Conservation (phyloP, 2,329 filamentous ascomycete genomes). For the Thielaviopsis ethacetica region DNA sequence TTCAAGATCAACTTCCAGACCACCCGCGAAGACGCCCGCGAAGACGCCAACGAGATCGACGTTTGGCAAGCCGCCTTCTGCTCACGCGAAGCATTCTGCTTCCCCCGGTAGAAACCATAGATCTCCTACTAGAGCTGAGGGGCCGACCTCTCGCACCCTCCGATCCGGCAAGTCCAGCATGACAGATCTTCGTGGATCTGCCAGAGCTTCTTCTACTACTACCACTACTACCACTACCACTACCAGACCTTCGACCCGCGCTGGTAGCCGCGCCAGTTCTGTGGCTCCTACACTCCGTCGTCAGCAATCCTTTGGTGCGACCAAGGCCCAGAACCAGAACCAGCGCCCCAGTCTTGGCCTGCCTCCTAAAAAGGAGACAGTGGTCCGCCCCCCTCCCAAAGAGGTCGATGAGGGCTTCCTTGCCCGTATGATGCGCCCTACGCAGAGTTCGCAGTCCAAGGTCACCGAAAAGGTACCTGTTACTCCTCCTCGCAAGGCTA, state of each 20-base stretch:
- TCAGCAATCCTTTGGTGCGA: constrained; percentile 26
- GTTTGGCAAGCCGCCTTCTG: constrained; percentile 27
- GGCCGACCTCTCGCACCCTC: constrained; percentile 1
- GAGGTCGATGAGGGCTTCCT: constrained; percentile 55
- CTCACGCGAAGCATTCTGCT: constrained; percentile 23
- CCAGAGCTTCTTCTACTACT: constrained; percentile 19
- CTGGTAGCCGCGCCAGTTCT: constrained; percentile 30
- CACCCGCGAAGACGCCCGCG: background rate
- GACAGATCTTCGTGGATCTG: constrained; percentile 15
- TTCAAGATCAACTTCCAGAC: background rate
- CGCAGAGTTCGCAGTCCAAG: constrained; percentile 51
- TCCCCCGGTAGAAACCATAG: constrained; percentile 27
- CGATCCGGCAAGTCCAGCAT: constrained; percentile 14
- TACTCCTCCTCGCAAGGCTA: constrained; percentile 31
- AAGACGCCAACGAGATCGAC: constrained; percentile 15
- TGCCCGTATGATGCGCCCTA: constrained; percentile 70
- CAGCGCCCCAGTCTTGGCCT: constrained; percentile 38
- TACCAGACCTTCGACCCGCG: constrained; percentile 22
- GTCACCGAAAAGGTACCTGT: constrained; percentile 41
- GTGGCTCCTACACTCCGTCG: constrained; percentile 22
- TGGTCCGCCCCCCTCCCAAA: constrained; percentile 31
- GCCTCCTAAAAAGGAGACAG: constrained; percentile 34
- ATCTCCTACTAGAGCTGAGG: constrained; percentile 39
- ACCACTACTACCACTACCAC: no score
- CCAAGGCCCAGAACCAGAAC: constrained; percentile 13